phyloP scores from a whole-genome alignment of 352 stramenopile species.

The Phytopythium litorale region DNA sequence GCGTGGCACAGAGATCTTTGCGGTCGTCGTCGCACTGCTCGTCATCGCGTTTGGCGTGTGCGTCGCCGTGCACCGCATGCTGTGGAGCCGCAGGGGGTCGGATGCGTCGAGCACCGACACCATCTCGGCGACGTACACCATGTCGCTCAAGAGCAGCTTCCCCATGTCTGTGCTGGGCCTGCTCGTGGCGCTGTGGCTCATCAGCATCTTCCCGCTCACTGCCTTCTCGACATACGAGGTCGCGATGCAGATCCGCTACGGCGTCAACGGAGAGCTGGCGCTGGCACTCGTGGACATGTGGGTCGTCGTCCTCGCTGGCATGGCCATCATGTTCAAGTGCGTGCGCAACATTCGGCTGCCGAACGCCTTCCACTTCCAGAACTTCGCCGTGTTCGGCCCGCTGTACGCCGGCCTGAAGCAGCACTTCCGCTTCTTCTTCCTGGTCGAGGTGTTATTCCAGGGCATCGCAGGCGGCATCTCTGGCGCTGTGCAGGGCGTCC shows the following conservation, averaged over 20 bases:
- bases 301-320: conserved; percentile 34
- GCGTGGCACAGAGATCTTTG: conserved; percentile 39
- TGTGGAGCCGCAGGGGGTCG: not conserved
- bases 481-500: conserved; percentile 35
- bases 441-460: conserved; percentile 44
- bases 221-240: conserved; percentile 58
- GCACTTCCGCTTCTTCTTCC: conserved; percentile 59
- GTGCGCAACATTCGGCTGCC: conserved; percentile 34
- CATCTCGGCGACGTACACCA: not conserved
- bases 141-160: conserved; percentile 26
- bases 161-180: conserved; percentile 51
- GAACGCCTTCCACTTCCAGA: conserved; percentile 38
- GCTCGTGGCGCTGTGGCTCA: conserved; percentile 41
- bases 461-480: conserved; percentile 44
- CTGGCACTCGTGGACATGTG: conserved; percentile 48
- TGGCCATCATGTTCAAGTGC: conserved; percentile 36
- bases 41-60: conserved; percentile 32
- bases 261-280: conserved; percentile 32
- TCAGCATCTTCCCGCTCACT: conserved; percentile 54
- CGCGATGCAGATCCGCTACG: conserved; percentile 58
- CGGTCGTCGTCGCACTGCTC: conserved; percentile 32
- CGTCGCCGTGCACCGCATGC: conserved; percentile 1
- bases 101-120: not conserved
- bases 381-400: conserved; percentile 49
- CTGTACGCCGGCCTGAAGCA: conserved; percentile 58